Percentiles rank a stretch among this genome's conserved stretches.
These are phyloP conservation scores for Phlebiopsis flavidoalba DNA, from an alignment of 768 basidiomycete species.

Conservation along the genomic window DNA sequence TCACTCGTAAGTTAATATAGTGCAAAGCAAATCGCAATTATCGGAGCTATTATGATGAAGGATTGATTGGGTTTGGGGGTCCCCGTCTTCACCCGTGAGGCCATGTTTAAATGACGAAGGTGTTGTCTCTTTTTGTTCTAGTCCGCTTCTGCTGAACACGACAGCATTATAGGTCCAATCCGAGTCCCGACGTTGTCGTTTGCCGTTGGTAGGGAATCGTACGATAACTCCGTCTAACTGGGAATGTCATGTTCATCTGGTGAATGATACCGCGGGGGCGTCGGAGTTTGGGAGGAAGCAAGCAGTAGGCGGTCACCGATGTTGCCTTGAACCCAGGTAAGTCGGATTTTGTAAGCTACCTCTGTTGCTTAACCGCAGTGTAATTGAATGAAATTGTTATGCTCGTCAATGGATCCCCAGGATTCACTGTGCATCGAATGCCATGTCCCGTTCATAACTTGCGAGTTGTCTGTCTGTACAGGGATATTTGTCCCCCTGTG, in stretches of 20 bases:
- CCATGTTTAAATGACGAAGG: background rate
- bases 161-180: background rate
- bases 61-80: too few relatives aligned
- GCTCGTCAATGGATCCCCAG: background rate
- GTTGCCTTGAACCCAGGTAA: background rate
- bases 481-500: background rate
- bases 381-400: background rate
- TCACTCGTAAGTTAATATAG: too few relatives aligned
- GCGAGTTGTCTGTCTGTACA: background rate
- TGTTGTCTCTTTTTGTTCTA: background rate
- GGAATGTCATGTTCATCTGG: background rate
- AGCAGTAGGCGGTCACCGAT: background rate
- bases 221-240: background rate
- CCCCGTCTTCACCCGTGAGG: background rate
- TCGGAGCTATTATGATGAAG: too few relatives aligned
- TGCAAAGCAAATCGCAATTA: too few relatives aligned
- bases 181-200: background rate
- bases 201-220: background rate
- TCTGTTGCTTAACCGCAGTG: background rate
- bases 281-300: background rate
- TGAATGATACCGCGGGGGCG: background rate
- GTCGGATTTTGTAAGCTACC: background rate
- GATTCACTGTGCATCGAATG: background rate
- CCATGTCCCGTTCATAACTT: background rate
- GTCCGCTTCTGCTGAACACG: background rate